A percentile compares a stretch with the other conserved stretches of the same genome.
phyloP scores from a whole-genome alignment of 257 asterid species.

The Penstemon barbatus region DNA sequence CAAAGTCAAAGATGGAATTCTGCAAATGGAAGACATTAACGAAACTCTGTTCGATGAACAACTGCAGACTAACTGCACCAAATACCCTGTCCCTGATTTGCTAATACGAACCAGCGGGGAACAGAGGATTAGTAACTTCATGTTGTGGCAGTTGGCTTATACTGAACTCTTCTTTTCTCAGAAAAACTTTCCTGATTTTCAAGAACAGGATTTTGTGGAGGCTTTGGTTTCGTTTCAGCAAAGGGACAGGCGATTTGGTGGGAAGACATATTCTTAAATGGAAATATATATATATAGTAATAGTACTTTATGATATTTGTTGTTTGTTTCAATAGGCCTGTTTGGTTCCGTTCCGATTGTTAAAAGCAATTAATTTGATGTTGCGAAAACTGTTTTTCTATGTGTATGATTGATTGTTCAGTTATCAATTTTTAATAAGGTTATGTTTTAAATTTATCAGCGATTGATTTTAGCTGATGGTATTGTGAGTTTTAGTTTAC shows the following conservation, averaged over 20 bases:
- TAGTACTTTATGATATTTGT: too few species aligned
- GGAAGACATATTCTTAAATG: not conserved
- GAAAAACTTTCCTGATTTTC: slow-evolving; percentile 10
- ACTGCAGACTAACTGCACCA: slow-evolving; percentile 13
- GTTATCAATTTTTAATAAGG: too few species aligned
- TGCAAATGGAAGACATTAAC: slow-evolving; percentile 12
- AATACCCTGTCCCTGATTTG: slow-evolving; percentile 30
- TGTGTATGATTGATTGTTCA: too few species aligned
- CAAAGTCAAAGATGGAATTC: slow-evolving; percentile 18
- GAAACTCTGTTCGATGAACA: slow-evolving; percentile 5
- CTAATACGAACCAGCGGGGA: slow-evolving; percentile 24
- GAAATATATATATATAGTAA: too few species aligned
- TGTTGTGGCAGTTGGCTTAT: slow-evolving; percentile 20
- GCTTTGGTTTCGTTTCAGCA: slow-evolving; percentile 10
- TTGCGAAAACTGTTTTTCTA: too few species aligned
- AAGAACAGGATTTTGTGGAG: not conserved
- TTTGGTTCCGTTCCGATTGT: too few species aligned
- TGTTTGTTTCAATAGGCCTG: too few species aligned
- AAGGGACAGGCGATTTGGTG: slow-evolving; percentile 14
- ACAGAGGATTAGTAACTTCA: slow-evolving; percentile 17
- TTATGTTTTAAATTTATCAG: too few species aligned
- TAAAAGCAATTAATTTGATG: too few species aligned
- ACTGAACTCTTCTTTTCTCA: slow-evolving; percentile 4
- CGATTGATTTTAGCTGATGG: too few species aligned
- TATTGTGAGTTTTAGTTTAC: too few species aligned